Conservation (phyloP, 2,329 filamentous ascomycete genomes). For the Colletotrichum euphorbiae region DNA sequence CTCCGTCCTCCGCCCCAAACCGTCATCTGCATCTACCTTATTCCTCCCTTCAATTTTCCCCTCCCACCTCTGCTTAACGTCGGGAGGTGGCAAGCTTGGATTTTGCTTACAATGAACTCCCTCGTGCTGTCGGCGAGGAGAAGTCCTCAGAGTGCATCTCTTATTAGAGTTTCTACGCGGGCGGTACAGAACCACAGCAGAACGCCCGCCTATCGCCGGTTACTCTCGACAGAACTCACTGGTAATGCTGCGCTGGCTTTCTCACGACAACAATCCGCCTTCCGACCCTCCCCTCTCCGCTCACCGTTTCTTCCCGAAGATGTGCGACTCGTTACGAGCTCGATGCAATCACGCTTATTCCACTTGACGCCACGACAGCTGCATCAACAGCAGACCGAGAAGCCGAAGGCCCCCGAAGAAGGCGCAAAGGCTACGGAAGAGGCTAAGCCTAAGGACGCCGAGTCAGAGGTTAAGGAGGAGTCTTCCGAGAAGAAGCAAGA, state of each 20-base stretch:
- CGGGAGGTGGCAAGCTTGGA: slow-evolving; percentile 44
- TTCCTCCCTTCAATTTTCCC: slow-evolving; percentile 36
- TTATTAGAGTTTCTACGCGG: slow-evolving; percentile 56
- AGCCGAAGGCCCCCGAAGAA: slow-evolving; percentile 42
- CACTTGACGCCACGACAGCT: slow-evolving; percentile 48
- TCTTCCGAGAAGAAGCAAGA: slow-evolving; percentile 50
- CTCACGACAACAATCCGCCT: slow-evolving; percentile 45
- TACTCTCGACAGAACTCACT: slow-evolving; percentile 50
- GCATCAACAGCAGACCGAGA: slow-evolving; percentile 48
- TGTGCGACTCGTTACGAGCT: slow-evolving; percentile 52
- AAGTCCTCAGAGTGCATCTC: slow-evolving; percentile 53
- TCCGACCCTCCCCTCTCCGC: slow-evolving; percentile 54
- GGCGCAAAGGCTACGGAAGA: slow-evolving; percentile 55
- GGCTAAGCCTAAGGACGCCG: slow-evolving; percentile 51
- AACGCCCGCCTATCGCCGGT: slow-evolving; percentile 61
- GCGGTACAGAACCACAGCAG: slow-evolving; percentile 53
- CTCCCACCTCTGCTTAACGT: slow-evolving; percentile 43
- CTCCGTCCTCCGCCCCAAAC: slow-evolving; percentile 45
- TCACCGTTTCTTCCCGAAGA: slow-evolving; percentile 59
- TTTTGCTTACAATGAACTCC: slow-evolving; percentile 57
- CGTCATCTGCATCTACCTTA: slow-evolving; percentile 40
- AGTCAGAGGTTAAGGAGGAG: slow-evolving; percentile 45
- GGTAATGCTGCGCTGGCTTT: slow-evolving; percentile 44
- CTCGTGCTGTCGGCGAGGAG: slow-evolving; percentile 56
- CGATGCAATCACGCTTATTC: slow-evolving; percentile 52